A percentile compares a stretch with the other conserved stretches of the same genome.
Conservation (phyloP, 2,329 filamentous ascomycete species). For the Leptographium galeiforme region DNA sequence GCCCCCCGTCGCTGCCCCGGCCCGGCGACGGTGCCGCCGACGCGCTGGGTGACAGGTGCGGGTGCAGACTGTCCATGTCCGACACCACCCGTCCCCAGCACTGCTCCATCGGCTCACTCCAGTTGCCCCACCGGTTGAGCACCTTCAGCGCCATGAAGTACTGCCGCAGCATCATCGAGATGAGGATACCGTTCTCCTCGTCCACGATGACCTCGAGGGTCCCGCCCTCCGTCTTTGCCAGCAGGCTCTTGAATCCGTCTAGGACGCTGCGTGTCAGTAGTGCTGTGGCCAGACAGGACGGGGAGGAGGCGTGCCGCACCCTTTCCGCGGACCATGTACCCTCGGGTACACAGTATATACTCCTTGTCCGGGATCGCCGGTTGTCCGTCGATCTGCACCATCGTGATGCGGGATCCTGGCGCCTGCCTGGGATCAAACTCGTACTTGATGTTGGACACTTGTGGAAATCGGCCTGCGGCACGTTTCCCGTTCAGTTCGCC, state of each 20-base stretch:
- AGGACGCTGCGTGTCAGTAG: background rate
- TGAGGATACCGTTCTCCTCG: slow-evolving; percentile 77
- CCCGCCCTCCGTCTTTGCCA: slow-evolving; percentile 66
- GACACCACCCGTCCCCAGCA: slow-evolving; percentile 57
- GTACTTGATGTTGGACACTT: slow-evolving; percentile 74
- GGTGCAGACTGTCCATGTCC: slow-evolving; percentile 40
- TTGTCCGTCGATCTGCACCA: slow-evolving; percentile 44
- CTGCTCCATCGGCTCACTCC: slow-evolving; percentile 44
- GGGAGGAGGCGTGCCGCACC: slow-evolving; percentile 17
- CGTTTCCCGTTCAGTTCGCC: background rate
- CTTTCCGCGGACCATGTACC: slow-evolving; percentile 82
- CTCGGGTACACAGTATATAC: slow-evolving; percentile 66
- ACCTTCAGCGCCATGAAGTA: slow-evolving; percentile 83
- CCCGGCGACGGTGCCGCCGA: background rate
- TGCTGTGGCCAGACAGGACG: background rate
- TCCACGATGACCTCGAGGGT: slow-evolving; percentile 63
- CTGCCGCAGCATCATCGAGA: slow-evolving; percentile 75
- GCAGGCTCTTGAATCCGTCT: slow-evolving; percentile 67
- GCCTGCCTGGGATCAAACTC: slow-evolving; percentile 53
- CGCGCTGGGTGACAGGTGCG: slow-evolving; percentile 26
- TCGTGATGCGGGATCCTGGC: slow-evolving; percentile 48
- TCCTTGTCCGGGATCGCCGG: slow-evolving; percentile 47
- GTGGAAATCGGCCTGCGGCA: slow-evolving; percentile 52
- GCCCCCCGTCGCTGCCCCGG: background rate
- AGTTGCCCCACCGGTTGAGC: slow-evolving; percentile 64